These are phyloP conservation scores for Kwoniella dendrophila DNA, from an alignment of 768 basidiomycete genomes.

Conservation along the genomic window DNA sequence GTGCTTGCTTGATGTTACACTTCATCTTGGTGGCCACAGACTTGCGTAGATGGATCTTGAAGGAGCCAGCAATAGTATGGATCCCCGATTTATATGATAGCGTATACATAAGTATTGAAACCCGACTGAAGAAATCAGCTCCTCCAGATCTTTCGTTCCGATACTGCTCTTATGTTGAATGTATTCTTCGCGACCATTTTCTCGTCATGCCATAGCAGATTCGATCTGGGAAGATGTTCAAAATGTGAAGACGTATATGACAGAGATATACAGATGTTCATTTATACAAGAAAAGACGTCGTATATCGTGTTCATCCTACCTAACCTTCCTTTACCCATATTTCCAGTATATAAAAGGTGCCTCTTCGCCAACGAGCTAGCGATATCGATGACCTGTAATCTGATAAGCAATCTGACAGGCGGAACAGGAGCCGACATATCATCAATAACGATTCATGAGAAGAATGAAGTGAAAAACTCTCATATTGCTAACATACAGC, in stretches of 20 bases:
- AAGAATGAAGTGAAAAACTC: background rate
- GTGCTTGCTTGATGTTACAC: background rate
- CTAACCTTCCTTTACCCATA: background rate
- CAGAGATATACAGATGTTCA: background rate
- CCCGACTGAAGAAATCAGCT: no score
- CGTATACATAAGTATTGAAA: no score
- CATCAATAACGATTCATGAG: background rate
- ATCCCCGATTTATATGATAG: no score
- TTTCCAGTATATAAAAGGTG: background rate
- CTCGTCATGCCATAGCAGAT: no score
- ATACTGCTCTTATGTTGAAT: no score
- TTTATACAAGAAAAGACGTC: background rate
- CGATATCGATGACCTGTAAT: slow-evolving; percentile 4
- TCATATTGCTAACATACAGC: background rate
- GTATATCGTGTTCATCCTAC: background rate
- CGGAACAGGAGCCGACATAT: background rate
- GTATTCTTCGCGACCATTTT: no score
- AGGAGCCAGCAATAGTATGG: no score
- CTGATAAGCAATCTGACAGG: background rate
- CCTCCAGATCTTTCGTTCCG: no score
- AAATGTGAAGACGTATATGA: no score
- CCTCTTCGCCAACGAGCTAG: background rate
- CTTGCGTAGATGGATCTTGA: no score
- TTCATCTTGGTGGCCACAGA: no score
- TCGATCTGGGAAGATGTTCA: no score